Evolutionary conservation across 2,329 filamentous ascomycete species (phyloP).

Genomic region (Aspergillus vadensis): DNA sequence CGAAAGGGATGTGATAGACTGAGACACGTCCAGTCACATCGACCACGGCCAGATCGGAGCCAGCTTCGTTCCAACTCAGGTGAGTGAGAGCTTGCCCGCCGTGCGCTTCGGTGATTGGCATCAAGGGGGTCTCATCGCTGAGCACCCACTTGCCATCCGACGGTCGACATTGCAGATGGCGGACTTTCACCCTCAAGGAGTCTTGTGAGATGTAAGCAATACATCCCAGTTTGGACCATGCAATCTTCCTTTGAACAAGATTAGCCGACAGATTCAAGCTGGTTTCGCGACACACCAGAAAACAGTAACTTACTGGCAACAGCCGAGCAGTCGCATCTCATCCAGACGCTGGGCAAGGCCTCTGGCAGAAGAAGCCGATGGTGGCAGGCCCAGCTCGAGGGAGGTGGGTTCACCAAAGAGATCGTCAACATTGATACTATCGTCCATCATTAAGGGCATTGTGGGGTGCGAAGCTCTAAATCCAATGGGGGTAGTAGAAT

Average conservation of each 20-base stretch:
- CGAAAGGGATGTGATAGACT: conserved; percentile 70
- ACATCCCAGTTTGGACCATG: conserved; percentile 85
- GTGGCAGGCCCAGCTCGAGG: conserved; percentile 58
- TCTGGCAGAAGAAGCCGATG: conserved; percentile 58
- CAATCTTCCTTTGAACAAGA: conserved; percentile 62
- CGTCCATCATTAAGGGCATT: conserved; percentile 60
- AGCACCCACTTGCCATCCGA: conserved; percentile 74
- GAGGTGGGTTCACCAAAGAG: conserved; percentile 69
- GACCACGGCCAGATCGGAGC: conserved; percentile 78
- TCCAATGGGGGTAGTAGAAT: background rate
- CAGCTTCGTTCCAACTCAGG: conserved; percentile 76
- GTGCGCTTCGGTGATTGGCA: conserved; percentile 62
- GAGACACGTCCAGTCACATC: conserved; percentile 77
- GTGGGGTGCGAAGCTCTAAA: conserved; percentile 8
- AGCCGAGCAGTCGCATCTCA: conserved; percentile 73
- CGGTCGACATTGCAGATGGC: conserved; percentile 69
- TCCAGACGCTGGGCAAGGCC: conserved; percentile 73
- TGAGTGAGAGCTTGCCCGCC: conserved; percentile 72
- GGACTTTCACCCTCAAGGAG: conserved; percentile 69
- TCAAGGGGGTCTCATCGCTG: conserved; percentile 67
- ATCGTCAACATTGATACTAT: conserved; percentile 67
- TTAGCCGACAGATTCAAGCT: conserved; percentile 25
- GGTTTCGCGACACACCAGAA: background rate
- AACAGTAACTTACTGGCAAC: conserved; percentile 69
- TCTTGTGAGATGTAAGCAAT: conserved; percentile 79